phyloP scores from a whole-genome alignment of 306 rosid genomes.

The Vigna unguiculata region DNA sequence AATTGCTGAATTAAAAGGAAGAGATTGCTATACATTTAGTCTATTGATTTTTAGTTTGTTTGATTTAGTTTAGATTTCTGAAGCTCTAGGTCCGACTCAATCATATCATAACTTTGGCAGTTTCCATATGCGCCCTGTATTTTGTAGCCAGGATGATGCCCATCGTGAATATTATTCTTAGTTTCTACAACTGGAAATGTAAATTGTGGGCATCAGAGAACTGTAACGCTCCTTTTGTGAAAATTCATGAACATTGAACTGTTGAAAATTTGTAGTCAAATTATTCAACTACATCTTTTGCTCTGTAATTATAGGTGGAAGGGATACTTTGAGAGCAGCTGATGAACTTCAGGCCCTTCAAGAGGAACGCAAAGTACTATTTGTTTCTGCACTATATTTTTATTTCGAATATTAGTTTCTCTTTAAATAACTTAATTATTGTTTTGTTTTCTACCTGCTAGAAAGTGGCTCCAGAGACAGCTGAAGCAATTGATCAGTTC shows the following conservation, averaged over 20 bases:
- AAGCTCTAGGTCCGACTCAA: conserved; percentile 26
- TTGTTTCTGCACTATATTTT: conserved; percentile 14
- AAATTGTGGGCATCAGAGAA: neutral
- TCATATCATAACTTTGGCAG: conserved; percentile 10
- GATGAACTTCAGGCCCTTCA: conserved; percentile 86
- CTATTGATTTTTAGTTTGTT: neutral
- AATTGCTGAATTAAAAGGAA: neutral
- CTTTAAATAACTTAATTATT: conserved; percentile 38
- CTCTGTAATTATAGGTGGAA: conserved; percentile 69
- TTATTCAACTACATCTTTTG: conserved; percentile 28
- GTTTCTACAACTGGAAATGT: neutral
- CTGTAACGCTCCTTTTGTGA: neutral
- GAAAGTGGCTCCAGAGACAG: conserved; percentile 83
- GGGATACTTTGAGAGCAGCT: conserved; percentile 86
- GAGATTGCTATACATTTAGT: neutral
- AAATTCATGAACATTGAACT: neutral
- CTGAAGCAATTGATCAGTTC: conserved; percentile 88
- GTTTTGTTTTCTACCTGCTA: conserved; percentile 51
- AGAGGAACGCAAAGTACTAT: conserved; percentile 84
- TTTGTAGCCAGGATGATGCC: conserved; percentile 28
- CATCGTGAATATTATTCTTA: neutral
- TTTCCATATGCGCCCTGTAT: conserved; percentile 13
- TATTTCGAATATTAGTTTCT: conserved; percentile 13
- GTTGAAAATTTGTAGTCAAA: conserved; percentile 22
- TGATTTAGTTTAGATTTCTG: conserved; percentile 34